These are phyloP conservation scores for Blastomyces emzantsi DNA, from an alignment of 2,329 filamentous ascomycete genomes.

Conservation along the genomic window DNA sequence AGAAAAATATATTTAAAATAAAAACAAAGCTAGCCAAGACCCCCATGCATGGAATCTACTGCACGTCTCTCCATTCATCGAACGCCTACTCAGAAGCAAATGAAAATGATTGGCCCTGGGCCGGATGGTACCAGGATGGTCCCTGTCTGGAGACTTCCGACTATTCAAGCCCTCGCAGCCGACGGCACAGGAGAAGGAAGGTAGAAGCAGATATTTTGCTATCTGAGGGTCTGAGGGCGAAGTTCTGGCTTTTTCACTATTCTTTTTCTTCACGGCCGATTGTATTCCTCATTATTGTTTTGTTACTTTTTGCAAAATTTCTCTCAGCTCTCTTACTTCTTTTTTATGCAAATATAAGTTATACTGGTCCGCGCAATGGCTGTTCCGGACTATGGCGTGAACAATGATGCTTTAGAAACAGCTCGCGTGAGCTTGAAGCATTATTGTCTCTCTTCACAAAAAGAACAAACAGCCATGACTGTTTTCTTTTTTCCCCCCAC, in stretches of 20 bases:
- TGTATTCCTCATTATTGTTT: slow-evolving; percentile 12
- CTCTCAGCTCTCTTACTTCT: not conserved
- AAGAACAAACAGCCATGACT: not conserved
- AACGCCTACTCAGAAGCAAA: not conserved
- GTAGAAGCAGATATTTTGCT: not conserved
- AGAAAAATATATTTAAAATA: no score
- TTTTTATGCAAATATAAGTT: not conserved
- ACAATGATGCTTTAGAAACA: not conserved
- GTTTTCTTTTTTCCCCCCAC: not conserved
- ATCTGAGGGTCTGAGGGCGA: not conserved
- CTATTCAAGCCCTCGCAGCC: slow-evolving; percentile 1
- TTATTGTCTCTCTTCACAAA: not conserved
- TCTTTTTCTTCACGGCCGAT: not conserved
- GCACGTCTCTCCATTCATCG: slow-evolving; percentile 6
- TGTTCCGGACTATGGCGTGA: not conserved
- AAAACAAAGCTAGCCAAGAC: not conserved
- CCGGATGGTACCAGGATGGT: not conserved
- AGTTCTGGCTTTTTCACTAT: not conserved
- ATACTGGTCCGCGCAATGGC: not conserved
- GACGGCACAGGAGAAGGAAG: slow-evolving; percentile 2
- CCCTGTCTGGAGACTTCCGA: not conserved
- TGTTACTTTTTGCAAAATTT: not conserved
- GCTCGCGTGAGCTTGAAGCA: not conserved
- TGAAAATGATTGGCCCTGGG: not conserved
- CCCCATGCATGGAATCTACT: not conserved